Evolutionary conservation across 2,329 filamentous ascomycete genomes (phyloP).

Genomic region (Penicillium sp.): DNA sequence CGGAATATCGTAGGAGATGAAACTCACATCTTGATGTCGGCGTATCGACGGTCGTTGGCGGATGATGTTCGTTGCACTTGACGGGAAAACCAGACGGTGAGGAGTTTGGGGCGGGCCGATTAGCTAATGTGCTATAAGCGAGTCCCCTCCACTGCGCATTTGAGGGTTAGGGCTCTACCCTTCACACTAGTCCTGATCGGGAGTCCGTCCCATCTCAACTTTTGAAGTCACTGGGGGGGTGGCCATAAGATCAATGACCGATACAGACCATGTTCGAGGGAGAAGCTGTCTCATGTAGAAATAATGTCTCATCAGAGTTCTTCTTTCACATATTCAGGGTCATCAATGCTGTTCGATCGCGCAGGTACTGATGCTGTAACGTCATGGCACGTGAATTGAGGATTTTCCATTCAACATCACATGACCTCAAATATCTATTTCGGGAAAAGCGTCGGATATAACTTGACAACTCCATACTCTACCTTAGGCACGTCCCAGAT

Average conservation of each 20-base stretch:
- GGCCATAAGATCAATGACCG: background rate
- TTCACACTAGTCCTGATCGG: constrained; percentile 24
- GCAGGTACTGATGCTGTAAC: background rate
- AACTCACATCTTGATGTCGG: constrained; percentile 53
- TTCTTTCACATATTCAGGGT: background rate
- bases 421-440: constrained; percentile 10
- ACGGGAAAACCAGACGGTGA: constrained; percentile 45
- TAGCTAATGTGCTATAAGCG: constrained; percentile 50
- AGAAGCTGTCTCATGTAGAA: background rate
- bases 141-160: constrained; percentile 34
- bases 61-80: constrained; percentile 50
- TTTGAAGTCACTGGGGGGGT: background rate
- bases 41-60: constrained; percentile 52
- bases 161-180: constrained; percentile 39
- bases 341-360: background rate
- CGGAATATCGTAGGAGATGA: constrained; percentile 32
- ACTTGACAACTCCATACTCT: background rate
- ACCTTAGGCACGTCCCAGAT: background rate
- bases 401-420: background rate
- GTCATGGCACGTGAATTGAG: constrained; percentile 9
- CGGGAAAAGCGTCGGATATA: background rate
- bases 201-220: constrained; percentile 10
- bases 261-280: background rate
- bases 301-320: no score
- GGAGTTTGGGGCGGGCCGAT: constrained; percentile 47